phyloP scores from a whole-genome alignment of 257 asterid species.

The Euphrasia confusa region DNA sequence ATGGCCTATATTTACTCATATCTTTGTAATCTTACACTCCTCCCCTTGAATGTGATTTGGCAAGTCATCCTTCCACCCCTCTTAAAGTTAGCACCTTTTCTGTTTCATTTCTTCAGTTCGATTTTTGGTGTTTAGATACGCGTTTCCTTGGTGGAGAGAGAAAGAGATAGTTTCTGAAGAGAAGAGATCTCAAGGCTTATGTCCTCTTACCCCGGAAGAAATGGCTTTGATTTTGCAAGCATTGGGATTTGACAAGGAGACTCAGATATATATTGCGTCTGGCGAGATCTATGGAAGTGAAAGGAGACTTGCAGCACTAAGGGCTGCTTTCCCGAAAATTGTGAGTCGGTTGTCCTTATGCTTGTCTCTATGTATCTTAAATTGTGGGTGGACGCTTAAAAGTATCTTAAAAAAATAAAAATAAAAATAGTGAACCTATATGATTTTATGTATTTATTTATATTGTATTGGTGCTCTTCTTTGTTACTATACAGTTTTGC shows the following conservation, averaged over 20 bases:
- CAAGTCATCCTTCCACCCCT: too few species aligned
- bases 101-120: conserved; percentile 4
- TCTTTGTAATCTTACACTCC: too few species aligned
- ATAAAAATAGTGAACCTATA: too few species aligned
- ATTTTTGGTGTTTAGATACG: conserved; percentile 49
- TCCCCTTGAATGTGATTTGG: too few species aligned
- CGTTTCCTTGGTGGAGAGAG: conserved; percentile 98
- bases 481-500: neutral
- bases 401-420: too few species aligned
- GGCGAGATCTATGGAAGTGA: conserved; percentile 88
- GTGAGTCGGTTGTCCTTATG: conserved; percentile 42
- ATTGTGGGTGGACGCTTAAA: too few species aligned
- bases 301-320: conserved; percentile 66
- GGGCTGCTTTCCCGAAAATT: conserved; percentile 76
- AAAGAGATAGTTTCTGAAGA: conserved; percentile 80
- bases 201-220: conserved; percentile 96
- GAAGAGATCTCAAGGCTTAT: conserved; percentile 74
- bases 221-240: conserved; percentile 72
- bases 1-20: too few species aligned
- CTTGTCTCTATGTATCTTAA: neutral
- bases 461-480: neutral
- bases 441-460: too few species aligned
- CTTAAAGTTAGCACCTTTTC: too few species aligned
- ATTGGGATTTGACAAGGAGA: conserved; percentile 58
- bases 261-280: conserved; percentile 85